Base-by-base conservation (phyloP, 2,329 filamentous ascomycete species). In the Aspergillus luchuensis region DNA sequence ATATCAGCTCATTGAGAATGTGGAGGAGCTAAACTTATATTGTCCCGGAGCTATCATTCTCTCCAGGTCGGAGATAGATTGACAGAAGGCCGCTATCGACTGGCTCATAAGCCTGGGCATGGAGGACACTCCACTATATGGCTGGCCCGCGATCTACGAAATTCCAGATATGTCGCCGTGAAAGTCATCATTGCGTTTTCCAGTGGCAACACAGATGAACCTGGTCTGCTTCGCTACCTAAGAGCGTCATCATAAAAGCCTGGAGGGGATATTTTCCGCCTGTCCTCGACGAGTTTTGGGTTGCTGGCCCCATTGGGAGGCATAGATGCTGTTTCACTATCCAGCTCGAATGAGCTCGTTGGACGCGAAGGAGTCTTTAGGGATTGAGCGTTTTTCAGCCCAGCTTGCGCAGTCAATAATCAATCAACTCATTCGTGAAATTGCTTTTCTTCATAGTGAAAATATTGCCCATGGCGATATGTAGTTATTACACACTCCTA, bases 131-230 rank as follows among this genome's bases (percentile, higher is more conserved):
- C 75, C 5, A 78, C 74, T 5, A 65, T 67, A 30, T 78, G 72
- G 73, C 71, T 78, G 19, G 73, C 74, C n/a, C 61, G 57, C 1
- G 74, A 76, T 39, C 21, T 69, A 13, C 53, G 41, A 30, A 28
- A 23, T 5, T 56, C 57, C 0, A 63, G 45, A 58, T 75, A 75
- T 61, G 72, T 76, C 15, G 74, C 74, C 6, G 50, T 77, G n/a
- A 78, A 78, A 62, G 65, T 72, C 13, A 68, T 70, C 56, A 72
- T 65, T 0, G 70, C 73, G 8, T 67, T 75, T 61, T 39, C 49
- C 41, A 63, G 53, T 60, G 2, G 5, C 19, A 25, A 7, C 47
- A 39, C 59, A 13, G 6, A 17, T 36, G 61, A 67, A 25, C 50
- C 59, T 58, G 63, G 33, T 49, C 7, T 65, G n/a, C 21, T 66